These are phyloP conservation scores for Botrytis fabae DNA, from an alignment of 2,329 filamentous ascomycete species.

Conservation along the genomic window DNA sequence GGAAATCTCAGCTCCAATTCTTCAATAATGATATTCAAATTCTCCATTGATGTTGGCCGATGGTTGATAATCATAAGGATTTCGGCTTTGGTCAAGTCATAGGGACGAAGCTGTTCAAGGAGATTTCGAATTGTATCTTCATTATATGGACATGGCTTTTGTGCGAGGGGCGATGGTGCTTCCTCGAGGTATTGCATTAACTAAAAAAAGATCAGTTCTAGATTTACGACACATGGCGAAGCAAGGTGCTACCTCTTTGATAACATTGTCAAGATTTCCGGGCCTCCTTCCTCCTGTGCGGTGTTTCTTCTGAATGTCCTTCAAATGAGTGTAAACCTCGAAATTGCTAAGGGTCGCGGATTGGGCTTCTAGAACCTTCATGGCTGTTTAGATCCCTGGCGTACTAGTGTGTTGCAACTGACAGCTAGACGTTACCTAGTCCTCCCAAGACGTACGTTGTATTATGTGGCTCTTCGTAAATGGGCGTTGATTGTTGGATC, in stretches of 20 bases:
- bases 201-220: slow-evolving; percentile 42
- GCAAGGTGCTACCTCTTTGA: slow-evolving; percentile 58
- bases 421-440: background rate
- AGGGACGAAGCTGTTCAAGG: slow-evolving; percentile 55
- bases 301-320: slow-evolving; percentile 49
- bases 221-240: no score
- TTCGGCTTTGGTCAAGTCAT: slow-evolving; percentile 66
- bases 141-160: slow-evolving; percentile 46
- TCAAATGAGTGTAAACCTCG: slow-evolving; percentile 68
- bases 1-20: slow-evolving; percentile 62
- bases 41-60: slow-evolving; percentile 56
- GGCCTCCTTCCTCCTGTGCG: slow-evolving; percentile 22
- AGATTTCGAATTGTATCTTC: slow-evolving; percentile 54
- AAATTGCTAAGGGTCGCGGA: slow-evolving; percentile 70
- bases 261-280: slow-evolving; percentile 47
- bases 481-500: slow-evolving; percentile 1
- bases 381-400: slow-evolving; percentile 11
- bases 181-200: slow-evolving; percentile 61
- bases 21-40: slow-evolving; percentile 64
- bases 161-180: slow-evolving; percentile 54
- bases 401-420: background rate
- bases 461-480: background rate
- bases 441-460: slow-evolving; percentile 12
- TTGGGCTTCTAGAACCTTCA: slow-evolving; percentile 73
- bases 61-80: slow-evolving; percentile 68